phyloP scores from a whole-genome alignment of 2,329 filamentous ascomycete species.

The Arthrobotrys sinensis region DNA sequence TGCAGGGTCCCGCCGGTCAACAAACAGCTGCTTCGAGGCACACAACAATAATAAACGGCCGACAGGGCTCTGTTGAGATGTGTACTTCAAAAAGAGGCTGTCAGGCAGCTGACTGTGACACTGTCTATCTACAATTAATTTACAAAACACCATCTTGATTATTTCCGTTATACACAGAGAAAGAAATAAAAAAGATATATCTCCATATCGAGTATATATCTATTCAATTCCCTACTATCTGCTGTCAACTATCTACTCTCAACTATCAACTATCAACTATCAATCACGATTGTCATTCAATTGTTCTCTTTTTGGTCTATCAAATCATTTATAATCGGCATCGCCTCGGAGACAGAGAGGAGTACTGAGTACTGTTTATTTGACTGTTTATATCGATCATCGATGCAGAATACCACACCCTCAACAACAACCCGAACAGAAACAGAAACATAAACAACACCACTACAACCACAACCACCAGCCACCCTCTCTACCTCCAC shows the following conservation, averaged over 20 bases:
- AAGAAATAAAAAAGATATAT: too few species aligned
- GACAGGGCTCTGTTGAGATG: conserved; percentile 2
- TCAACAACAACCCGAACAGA: conserved; percentile 22
- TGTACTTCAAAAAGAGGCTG: conserved; percentile 29
- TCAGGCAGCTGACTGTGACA: conserved; percentile 29
- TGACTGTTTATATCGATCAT: background rate
- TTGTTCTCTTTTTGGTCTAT: too few species aligned
- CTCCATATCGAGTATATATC: too few species aligned
- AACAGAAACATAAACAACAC: conserved; percentile 45
- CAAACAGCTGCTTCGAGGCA: conserved; percentile 56
- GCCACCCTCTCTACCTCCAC: conserved; percentile 10
- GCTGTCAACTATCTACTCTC: too few species aligned
- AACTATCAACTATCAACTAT: too few species aligned
- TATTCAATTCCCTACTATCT: too few species aligned
- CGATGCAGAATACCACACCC: conserved; percentile 26
- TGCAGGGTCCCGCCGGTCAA: conserved; percentile 52
- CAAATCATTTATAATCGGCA: conserved; percentile 29
- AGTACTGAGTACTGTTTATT: background rate
- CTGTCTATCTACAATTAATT: conserved; percentile 18
- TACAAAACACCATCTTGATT: background rate
- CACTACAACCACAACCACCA: conserved; percentile 20
- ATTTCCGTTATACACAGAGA: background rate
- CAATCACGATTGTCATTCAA: too few species aligned
- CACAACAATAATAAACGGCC: conserved; percentile 40
- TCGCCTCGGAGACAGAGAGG: conserved; percentile 66